phyloP scores from a whole-genome alignment of 495 filamentous ascomycete genomes.

The Trichoderma gamsii region DNA sequence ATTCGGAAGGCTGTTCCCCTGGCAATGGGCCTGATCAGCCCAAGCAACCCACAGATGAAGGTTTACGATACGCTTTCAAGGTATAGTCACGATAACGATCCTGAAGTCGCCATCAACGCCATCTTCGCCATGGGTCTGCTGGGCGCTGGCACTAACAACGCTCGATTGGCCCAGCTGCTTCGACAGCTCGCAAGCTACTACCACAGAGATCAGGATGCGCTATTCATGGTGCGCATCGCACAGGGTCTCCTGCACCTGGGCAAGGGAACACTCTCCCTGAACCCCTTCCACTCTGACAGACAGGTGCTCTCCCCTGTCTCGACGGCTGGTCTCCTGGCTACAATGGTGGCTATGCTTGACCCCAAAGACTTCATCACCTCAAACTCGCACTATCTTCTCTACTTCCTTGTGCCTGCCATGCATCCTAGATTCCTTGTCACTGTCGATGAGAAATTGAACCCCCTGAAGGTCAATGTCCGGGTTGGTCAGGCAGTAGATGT shows the following conservation, averaged over 20 bases:
- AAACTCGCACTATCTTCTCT: conserved; percentile 89
- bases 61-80: conserved; percentile 97
- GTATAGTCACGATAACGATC: conserved; percentile 98
- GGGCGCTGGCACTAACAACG: conserved; percentile 97
- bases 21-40: conserved; percentile 94
- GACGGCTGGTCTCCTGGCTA: conserved; percentile 81
- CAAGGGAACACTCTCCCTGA: conserved; percentile 92
- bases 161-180: conserved; percentile 87
- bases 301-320: conserved; percentile 90
- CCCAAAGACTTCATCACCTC: conserved; percentile 90
- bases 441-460: conserved; percentile 88
- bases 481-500: conserved; percentile 98
- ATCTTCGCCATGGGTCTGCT: conserved; percentile 99
- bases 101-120: conserved; percentile 95
- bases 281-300: conserved; percentile 97
- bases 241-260: conserved; percentile 98
- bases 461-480: conserved; percentile 89
- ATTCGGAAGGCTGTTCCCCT: conserved; percentile 93
- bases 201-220: conserved; percentile 85
- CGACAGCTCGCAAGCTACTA: conserved; percentile 96
- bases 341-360: conserved; percentile 86
- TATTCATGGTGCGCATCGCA: conserved; percentile 99
- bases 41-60: conserved; percentile 99
- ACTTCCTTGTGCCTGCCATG: conserved; percentile 97
- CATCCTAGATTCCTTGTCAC: conserved; percentile 94